Evolutionary conservation across 2,329 filamentous ascomycete genomes (phyloP), one percentile per base, ranked within the genome.

Genomic region (Aspergillus ustus): DNA sequence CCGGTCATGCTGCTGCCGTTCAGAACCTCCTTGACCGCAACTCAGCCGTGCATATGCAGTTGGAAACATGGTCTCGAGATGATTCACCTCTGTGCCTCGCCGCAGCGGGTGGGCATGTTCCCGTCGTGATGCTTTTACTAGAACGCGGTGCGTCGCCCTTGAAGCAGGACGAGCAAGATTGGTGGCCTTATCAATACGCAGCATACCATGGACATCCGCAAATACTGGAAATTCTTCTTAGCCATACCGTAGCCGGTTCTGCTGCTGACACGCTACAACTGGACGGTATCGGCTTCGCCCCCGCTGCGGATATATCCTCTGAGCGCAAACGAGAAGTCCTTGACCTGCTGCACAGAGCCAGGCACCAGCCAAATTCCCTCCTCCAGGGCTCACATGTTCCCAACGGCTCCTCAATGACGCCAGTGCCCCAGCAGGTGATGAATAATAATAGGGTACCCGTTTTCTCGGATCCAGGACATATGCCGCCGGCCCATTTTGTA

Each of bases 51-150:
- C 72, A 69, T 34, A 49, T 69, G 15, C 68, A 67, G 31, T 70
- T 69, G 59, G 69, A 66, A 11, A 66, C 57, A 13, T 65, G 66
- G 20, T 63, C 64, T 28, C 67, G 72, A 25, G 74, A 78, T 59
- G 76, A 79, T 60, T 78, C 77, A 2, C 76, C 75, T 3, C 59
- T 78, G 22, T 78, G 76, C 59, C 63, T 77, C 37, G 77, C 77
- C 20, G 72, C 75, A 7, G 74, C 71, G 63, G 67, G 67, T 19
- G 77, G 77, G 2, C 72, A 78, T 60, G 63, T 73, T 19, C 57
- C 66, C 6, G 69, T 77, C 7, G 74, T 74, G 6, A 69, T 66
- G 11, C 67, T 78, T 19, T 62, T 79, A 1, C 58, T 78, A 15
- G 60, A 68, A 22, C 69, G 67, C 1, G 77, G 76, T 2, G 75